These are phyloP conservation scores for Claviceps fusiformis DNA, from an alignment of 2,329 filamentous ascomycete genomes.

Conservation along the genomic window DNA sequence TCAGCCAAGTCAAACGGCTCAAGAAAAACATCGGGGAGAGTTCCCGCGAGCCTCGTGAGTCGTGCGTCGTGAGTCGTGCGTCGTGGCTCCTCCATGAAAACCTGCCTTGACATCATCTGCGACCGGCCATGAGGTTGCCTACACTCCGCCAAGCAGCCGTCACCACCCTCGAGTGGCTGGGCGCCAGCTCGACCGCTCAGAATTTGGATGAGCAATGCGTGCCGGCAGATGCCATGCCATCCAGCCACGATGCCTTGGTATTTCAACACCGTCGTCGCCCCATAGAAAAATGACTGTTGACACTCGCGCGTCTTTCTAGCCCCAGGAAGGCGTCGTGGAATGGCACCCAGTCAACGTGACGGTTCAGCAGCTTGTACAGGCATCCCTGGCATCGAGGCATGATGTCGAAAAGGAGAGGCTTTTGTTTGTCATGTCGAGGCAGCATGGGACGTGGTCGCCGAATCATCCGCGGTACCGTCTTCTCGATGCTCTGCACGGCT, in stretches of 20 bases:
- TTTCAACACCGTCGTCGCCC: background rate
- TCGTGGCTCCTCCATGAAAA: too few relatives aligned
- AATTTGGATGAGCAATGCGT: background rate
- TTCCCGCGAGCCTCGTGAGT: too few relatives aligned
- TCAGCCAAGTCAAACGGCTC: too few relatives aligned
- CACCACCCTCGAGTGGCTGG: background rate
- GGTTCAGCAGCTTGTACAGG: conserved; percentile 11
- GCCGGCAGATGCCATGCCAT: background rate
- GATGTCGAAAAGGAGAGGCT: conserved; percentile 18
- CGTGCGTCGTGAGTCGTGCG: too few relatives aligned
- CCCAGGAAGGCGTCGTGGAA: conserved; percentile 8
- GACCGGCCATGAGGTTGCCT: background rate
- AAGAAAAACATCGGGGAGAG: too few relatives aligned
- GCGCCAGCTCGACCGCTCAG: background rate
- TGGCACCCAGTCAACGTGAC: conserved; percentile 16
- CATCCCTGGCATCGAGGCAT: conserved; percentile 14
- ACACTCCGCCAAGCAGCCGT: background rate
- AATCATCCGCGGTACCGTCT: conserved; percentile 26
- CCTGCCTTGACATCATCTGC: background rate
- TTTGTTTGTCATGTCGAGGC: conserved; percentile 15
- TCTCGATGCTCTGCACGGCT: conserved; percentile 26
- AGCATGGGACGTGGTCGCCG: conserved; percentile 18
- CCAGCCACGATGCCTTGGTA: background rate
- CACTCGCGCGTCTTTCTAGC: background rate
- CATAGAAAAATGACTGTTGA: background rate